Percentiles rank a stretch among this genome's conserved stretches.
phyloP scores from a whole-genome alignment of 208 protist species.

The Acanthamoeba quina region DNA sequence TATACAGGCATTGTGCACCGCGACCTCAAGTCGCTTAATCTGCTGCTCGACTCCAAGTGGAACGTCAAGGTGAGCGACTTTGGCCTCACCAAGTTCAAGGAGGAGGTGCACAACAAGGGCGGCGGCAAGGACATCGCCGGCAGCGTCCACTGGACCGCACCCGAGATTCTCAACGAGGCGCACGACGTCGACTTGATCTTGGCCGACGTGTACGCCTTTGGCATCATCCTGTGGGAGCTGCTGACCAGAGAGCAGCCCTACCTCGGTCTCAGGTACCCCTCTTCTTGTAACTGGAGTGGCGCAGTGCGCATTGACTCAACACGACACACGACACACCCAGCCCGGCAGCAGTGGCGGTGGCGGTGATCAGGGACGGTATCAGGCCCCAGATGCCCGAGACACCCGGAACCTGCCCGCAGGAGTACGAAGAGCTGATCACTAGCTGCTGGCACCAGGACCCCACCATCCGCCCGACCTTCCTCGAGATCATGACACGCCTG shows the following conservation, averaged over 20 bases:
- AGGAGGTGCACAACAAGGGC: neutral
- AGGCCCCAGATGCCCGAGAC: neutral
- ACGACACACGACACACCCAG: neutral
- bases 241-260: constrained; percentile 55
- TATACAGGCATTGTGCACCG: neutral
- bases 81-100: constrained; percentile 69
- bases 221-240: constrained; percentile 70
- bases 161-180: constrained; percentile 41
- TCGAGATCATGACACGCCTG: constrained; percentile 63
- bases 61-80: constrained; percentile 66
- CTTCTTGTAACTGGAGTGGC: too few species aligned
- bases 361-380: constrained; percentile 1
- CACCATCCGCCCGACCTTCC: neutral
- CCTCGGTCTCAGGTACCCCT: neutral
- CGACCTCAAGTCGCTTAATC: constrained; percentile 38
- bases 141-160: constrained; percentile 43
- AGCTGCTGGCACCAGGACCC: constrained; percentile 47
- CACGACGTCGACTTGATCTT: neutral
- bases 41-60: constrained; percentile 55
- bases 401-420: neutral
- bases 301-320: too few species aligned
- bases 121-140: neutral
- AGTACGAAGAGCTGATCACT: constrained; percentile 19
- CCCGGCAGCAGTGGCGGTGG: constrained; percentile 31
- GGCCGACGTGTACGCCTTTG: constrained; percentile 51